Evolutionary conservation across 148 eudicot genomes (phyloP).

Genomic region (Cornus florida): DNA sequence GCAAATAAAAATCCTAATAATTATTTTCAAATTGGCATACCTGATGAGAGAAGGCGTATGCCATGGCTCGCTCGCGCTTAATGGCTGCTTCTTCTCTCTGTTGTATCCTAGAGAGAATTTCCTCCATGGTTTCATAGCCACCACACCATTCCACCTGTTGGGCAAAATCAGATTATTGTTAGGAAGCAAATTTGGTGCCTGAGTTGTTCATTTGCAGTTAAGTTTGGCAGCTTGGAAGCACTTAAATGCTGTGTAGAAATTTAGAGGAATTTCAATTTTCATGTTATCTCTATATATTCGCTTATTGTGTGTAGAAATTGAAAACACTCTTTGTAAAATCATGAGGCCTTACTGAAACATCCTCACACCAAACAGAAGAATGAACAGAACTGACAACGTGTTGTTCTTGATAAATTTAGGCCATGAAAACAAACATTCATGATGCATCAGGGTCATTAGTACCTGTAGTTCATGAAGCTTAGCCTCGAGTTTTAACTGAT

Average conservation of each 20-base stretch:
- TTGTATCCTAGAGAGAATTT: constrained; percentile 28
- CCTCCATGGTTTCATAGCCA: constrained; percentile 30
- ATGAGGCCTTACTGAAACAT: too few relatives aligned
- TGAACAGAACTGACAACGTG: not conserved
- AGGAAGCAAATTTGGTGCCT: not conserved
- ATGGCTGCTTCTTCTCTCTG: constrained; percentile 36
- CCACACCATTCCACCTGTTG: constrained; percentile 35
- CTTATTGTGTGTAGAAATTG: too few relatives aligned
- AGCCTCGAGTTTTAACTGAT: constrained; percentile 33
- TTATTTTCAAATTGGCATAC: not conserved
- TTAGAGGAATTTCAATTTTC: too few relatives aligned
- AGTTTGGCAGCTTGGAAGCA: not conserved
- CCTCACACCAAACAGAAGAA: too few relatives aligned
- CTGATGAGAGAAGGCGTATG: constrained; percentile 43
- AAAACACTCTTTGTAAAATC: too few relatives aligned
- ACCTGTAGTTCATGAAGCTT: constrained; percentile 39
- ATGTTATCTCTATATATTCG: too few relatives aligned
- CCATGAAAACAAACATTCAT: not conserved
- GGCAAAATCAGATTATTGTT: not conserved
- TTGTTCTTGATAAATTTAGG: not conserved
- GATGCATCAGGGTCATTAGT: not conserved
- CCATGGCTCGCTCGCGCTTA: constrained; percentile 40
- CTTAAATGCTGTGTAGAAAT: too few relatives aligned
- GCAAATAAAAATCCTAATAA: not conserved
- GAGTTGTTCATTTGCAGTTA: not conserved